Percentiles rank a stretch among this genome's conserved stretches.
Evolutionary conservation across 192 early-diverging fungal genomes (phyloP).

Genomic region (Gryganskiella cystojenkinii): DNA sequence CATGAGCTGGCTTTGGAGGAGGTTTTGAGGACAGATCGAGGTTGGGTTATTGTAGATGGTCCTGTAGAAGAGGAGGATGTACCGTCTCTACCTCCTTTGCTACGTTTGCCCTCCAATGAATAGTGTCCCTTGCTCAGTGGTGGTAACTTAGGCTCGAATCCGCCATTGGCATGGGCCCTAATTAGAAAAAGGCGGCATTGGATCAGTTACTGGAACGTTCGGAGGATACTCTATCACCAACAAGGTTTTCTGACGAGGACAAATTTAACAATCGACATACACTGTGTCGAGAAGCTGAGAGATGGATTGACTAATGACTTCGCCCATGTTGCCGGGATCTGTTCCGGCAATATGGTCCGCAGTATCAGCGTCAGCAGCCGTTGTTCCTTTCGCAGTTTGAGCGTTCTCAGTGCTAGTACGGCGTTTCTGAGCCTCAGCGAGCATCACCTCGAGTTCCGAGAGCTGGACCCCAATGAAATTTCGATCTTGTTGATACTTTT

Average conservation of each 20-base stretch:
- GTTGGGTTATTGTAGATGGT: neutral
- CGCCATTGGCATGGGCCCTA: neutral
- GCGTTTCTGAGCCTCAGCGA: slow-evolving; percentile 1
- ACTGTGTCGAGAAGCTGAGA: slow-evolving; percentile 26
- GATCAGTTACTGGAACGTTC: neutral
- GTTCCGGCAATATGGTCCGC: neutral
- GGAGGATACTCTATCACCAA: too few relatives aligned
- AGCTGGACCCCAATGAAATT: slow-evolving; percentile 26
- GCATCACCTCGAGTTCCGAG: slow-evolving; percentile 18
- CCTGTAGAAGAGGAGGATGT: neutral
- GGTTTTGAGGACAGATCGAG: slow-evolving; percentile 17
- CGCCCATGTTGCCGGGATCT: neutral
- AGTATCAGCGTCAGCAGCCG: neutral
- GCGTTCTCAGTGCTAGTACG: neutral
- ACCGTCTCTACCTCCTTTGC: neutral
- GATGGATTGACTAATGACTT: slow-evolving; percentile 31
- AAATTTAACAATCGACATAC: too few relatives aligned
- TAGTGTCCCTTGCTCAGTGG: slow-evolving; percentile 20
- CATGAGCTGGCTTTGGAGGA: slow-evolving; percentile 4
- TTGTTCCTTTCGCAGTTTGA: slow-evolving; percentile 1
- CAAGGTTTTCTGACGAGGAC: too few relatives aligned
- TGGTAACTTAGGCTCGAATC: slow-evolving; percentile 16
- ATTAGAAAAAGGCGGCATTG: neutral
- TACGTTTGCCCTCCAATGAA: neutral
- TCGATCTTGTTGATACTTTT: slow-evolving; percentile 37